phyloP scores from a whole-genome alignment of 768 basidiomycete species.

The Melanogaster broomeanus region DNA sequence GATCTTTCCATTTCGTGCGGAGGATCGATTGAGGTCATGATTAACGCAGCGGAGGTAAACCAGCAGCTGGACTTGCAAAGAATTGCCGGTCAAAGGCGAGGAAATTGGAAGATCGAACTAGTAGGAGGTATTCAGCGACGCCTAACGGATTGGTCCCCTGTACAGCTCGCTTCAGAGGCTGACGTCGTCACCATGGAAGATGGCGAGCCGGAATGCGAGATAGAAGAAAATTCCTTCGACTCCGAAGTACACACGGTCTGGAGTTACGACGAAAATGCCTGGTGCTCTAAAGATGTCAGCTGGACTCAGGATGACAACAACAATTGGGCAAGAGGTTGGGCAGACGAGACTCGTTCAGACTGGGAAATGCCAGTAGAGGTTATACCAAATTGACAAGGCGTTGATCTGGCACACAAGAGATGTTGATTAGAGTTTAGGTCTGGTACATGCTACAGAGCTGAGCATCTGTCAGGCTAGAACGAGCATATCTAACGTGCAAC shows the following conservation, averaged over 20 bases:
- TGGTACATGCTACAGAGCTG: conserved; percentile 24
- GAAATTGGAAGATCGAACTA: conserved; percentile 34
- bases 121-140: conserved; percentile 18
- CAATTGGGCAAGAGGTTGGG: conserved; percentile 7
- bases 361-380: conserved; percentile 1
- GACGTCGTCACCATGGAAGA: conserved; percentile 19
- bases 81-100: conserved; percentile 15
- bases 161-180: conserved; percentile 8
- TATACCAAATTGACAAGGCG: not conserved
- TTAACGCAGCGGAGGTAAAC: conserved; percentile 25
- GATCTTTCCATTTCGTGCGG: conserved; percentile 35
- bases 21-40: conserved; percentile 32
- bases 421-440: conserved; percentile 24
- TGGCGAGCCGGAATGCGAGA: conserved; percentile 18
- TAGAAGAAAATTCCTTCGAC: conserved; percentile 25
- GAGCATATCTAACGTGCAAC: not conserved
- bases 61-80: conserved; percentile 23
- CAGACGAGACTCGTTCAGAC: not conserved
- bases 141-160: conserved; percentile 5
- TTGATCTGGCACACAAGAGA: not conserved
- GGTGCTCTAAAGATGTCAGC: conserved; percentile 3
- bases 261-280: conserved; percentile 2
- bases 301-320: conserved; percentile 16
- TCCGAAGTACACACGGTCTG: conserved; percentile 26
- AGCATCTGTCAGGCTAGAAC: conserved; percentile 1